Percentiles rank a stretch among this genome's conserved stretches.
These are phyloP conservation scores for Auricularia heimuer DNA, from an alignment of 768 basidiomycete species.

Conservation along the genomic window DNA sequence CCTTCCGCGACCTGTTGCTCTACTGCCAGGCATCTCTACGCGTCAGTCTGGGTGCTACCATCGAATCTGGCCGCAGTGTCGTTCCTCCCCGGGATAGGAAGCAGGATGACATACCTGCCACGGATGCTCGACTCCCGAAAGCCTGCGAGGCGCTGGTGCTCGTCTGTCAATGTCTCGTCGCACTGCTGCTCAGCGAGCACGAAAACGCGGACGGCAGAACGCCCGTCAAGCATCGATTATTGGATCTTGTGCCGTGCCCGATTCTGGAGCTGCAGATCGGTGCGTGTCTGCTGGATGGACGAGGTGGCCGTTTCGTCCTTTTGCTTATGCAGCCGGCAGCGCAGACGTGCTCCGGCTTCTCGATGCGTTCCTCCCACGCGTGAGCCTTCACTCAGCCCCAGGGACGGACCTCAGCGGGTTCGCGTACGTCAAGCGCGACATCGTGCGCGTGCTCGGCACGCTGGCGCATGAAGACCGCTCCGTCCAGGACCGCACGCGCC, in stretches of 20 bases:
- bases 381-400: constrained; percentile 41
- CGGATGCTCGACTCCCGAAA: constrained; percentile 67
- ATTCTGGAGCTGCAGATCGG: constrained; percentile 52
- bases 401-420: constrained; percentile 48
- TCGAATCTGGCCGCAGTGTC: not conserved
- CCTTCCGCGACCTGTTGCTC: constrained; percentile 49
- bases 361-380: constrained; percentile 74
- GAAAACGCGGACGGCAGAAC: constrained; percentile 14
- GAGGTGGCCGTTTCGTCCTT: not conserved
- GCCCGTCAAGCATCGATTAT: constrained; percentile 28
- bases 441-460: constrained; percentile 80
- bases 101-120: constrained; percentile 10
- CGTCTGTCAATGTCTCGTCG: constrained; percentile 64
- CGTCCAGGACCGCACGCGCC: constrained; percentile 67
- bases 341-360: constrained; percentile 66
- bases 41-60: not conserved
- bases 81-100: not conserved
- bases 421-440: constrained; percentile 75
- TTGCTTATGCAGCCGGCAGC: not conserved
- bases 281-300: constrained; percentile 18
- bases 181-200: constrained; percentile 47
- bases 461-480: constrained; percentile 52
- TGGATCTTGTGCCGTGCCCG: too few species aligned
- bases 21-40: constrained; percentile 34
- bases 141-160: constrained; percentile 67